These are phyloP conservation scores for Heritiera littoralis DNA, from an alignment of 345 rosid species.

Conservation along the genomic window DNA sequence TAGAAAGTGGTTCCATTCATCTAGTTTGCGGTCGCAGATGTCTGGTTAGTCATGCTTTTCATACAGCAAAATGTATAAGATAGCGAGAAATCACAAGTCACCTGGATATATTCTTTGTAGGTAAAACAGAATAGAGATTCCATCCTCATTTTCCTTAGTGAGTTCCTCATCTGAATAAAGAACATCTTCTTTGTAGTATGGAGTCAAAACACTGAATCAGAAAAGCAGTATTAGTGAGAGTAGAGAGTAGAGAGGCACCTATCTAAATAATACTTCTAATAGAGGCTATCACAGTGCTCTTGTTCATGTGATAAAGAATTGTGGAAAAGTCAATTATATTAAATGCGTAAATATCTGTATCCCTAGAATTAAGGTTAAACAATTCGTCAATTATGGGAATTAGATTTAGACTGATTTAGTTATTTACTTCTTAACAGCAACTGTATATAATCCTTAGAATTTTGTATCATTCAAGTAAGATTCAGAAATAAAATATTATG, in stretches of 20 bases:
- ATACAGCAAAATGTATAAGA: conserved; percentile 14
- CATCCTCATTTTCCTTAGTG: conserved; percentile 87
- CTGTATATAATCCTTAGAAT: no score
- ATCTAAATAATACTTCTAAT: not conserved
- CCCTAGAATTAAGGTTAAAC: no score
- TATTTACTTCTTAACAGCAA: no score
- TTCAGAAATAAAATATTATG: no score
- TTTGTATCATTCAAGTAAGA: no score
- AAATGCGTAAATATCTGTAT: no score
- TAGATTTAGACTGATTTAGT: no score
- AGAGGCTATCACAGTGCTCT: not conserved
- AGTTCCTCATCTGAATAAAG: conserved; percentile 85
- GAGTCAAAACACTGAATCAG: conserved; percentile 79
- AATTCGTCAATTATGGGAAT: no score
- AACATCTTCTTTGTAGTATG: conserved; percentile 83
- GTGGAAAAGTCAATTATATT: no score
- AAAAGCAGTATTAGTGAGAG: conserved; percentile 33
- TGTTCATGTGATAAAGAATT: not conserved
- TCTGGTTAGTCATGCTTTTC: conserved; percentile 10
- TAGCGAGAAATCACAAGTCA: conserved; percentile 34
- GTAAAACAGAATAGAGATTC: conserved; percentile 76
- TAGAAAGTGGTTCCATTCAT: conserved; percentile 80
- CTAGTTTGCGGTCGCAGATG: conserved; percentile 40
- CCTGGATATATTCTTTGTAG: conserved; percentile 91
- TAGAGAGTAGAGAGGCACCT: conserved; percentile 20